These are phyloP conservation scores for Chalciporus sp. DNA, from an alignment of 1,284 basidiomycete species.

Conservation along the genomic window DNA sequence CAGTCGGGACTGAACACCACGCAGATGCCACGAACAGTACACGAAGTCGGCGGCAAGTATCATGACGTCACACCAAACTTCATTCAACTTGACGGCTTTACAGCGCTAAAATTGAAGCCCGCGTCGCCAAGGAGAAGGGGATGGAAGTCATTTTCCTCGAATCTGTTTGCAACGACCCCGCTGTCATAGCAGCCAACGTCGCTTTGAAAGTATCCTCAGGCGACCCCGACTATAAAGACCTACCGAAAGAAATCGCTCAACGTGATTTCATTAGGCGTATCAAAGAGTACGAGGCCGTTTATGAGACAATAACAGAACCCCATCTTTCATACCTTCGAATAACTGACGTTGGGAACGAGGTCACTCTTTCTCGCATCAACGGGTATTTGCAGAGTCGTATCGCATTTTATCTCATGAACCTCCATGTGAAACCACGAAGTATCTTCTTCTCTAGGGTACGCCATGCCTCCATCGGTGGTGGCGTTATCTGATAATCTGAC, in stretches of 20 bases:
- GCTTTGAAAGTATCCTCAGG: conserved; percentile 95
- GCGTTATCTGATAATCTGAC: not conserved
- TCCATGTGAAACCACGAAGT: conserved; percentile 94
- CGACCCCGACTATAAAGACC: conserved; percentile 96
- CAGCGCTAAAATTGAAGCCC: conserved; percentile 78
- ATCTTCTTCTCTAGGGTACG: conserved; percentile 93
- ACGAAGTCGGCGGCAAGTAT: conserved; percentile 61
- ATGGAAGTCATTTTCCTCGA: conserved; percentile 93
- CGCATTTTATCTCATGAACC: conserved; percentile 98
- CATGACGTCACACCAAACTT: not conserved
- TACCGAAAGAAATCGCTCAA: conserved; percentile 84
- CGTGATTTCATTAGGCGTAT: conserved; percentile 92
- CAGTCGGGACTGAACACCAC: conserved; percentile 10
- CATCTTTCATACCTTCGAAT: conserved; percentile 87
- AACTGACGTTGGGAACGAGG: conserved; percentile 86
- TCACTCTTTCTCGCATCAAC: conserved; percentile 82
- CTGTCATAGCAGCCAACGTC: conserved; percentile 92
- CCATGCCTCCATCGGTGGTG: conserved; percentile 25
- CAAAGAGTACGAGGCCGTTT: conserved; percentile 92
- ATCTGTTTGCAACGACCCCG: conserved; percentile 92
- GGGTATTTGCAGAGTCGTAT: conserved; percentile 97
- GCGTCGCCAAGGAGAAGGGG: conserved; percentile 89
- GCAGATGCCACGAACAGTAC: conserved; percentile 95
- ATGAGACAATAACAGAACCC: conserved; percentile 91
- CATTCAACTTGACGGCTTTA: conserved; percentile 7